Evolutionary conservation across 306 rosid species (phyloP).

Genomic region (Psophocarpus tetragonolobus): DNA sequence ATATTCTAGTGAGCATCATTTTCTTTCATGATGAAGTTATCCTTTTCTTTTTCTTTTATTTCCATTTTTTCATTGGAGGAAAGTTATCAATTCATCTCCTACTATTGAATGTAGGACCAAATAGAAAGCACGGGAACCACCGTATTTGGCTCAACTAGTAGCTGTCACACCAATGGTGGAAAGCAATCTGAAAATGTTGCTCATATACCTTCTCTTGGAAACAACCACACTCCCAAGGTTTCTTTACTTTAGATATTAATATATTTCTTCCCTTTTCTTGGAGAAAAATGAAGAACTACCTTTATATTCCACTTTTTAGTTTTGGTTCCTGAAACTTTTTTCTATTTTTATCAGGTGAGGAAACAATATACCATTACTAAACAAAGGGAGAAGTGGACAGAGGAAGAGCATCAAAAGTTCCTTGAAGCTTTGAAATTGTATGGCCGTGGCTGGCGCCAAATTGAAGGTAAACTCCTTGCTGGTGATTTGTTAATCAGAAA

Average conservation of each 20-base stretch:
- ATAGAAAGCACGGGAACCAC: slow-evolving; percentile 48
- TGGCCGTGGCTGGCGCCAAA: slow-evolving; percentile 99
- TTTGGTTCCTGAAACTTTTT: slow-evolving; percentile 3
- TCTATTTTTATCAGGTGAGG: slow-evolving; percentile 60
- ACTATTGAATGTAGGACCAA: slow-evolving; percentile 53
- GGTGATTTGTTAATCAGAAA: not conserved
- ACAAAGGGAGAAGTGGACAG: slow-evolving; percentile 97
- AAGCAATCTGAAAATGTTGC: slow-evolving; percentile 40
- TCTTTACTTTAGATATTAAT: slow-evolving; percentile 16
- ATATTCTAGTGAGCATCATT: slow-evolving; percentile 45
- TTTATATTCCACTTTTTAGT: slow-evolving; percentile 5
- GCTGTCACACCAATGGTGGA: slow-evolving; percentile 44
- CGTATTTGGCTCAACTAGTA: slow-evolving; percentile 29
- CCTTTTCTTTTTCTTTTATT: not conserved
- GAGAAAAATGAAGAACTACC: not conserved
- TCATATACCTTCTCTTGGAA: slow-evolving; percentile 45
- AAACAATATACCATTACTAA: slow-evolving; percentile 91
- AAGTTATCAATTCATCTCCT: slow-evolving; percentile 27
- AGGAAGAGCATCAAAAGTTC: slow-evolving; percentile 89
- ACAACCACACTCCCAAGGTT: slow-evolving; percentile 68
- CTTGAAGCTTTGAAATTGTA: slow-evolving; percentile 93
- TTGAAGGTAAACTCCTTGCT: slow-evolving; percentile 67
- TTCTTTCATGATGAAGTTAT: slow-evolving; percentile 38
- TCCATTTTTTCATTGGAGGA: not conserved
- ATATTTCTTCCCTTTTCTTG: not conserved